Evolutionary conservation across 2,329 filamentous ascomycete genomes (phyloP), one percentile per base, ranked within the genome.

Genomic region (Aureobasidium leucospermi): DNA sequence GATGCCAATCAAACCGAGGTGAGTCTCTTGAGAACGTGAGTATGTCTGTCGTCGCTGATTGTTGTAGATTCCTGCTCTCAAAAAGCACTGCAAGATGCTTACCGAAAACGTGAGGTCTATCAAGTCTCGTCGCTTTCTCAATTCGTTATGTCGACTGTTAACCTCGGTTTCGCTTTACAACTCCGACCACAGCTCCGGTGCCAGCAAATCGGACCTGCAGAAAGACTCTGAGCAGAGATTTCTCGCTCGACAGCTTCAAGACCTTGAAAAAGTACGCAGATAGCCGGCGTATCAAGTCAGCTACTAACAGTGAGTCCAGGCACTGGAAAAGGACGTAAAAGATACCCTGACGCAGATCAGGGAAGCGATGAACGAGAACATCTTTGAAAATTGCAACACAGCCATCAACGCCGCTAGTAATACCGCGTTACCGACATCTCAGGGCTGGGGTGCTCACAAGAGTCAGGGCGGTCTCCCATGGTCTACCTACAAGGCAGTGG

Each of bases 81-180:
- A 83, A 65, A 72, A 72, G 0, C 84, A 88, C 63, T 85, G 83
- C 57, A 79, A 78, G 61, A 79, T 79, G 43, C 71, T 86, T 3
- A 86, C 84, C 0, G 78, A 81, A 58, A 70, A 72, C 32, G 76
- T 76, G 7, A 73, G 80, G 29, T 69, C 74, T 6, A 73, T 72
- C 4, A 74, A 70, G 16, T 79, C 75, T 52, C 75, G 74, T 8
- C 69, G 67, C 1, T 85, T 85, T 61, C 70, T 87, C 2, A 80
- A 78, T 10, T 75, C 73, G 32, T 56, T 85, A 3, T 75, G 71
- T 43, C 77, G 80, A 61, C 65, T 84, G 0, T 61, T 85, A 3
- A 80, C 78, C 32, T 83, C 81, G 0, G 69, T 86, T 53, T 73
- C 68, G 8, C 63, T 84, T 1, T 83, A 80, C 79, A 71, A 75